A percentile compares a stretch with the other conserved stretches of the same genome.
These are phyloP conservation scores for Aureobasidium sp. DNA, from an alignment of 2,329 filamentous ascomycete genomes.

Conservation along the genomic window DNA sequence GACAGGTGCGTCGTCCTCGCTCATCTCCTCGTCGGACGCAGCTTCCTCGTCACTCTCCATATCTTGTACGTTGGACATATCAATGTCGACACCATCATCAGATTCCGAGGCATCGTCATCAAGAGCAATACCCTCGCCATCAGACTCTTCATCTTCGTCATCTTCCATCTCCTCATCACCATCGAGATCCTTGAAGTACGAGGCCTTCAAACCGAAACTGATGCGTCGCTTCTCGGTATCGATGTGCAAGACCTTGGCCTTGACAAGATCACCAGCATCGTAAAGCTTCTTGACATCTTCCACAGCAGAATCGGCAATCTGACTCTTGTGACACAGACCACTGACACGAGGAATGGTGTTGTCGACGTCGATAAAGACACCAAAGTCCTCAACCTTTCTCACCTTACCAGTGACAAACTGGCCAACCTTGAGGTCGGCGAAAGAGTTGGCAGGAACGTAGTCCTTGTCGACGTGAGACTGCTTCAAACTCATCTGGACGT, in stretches of 20 bases:
- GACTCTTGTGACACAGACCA: constrained; percentile 82
- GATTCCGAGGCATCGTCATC: constrained; percentile 31
- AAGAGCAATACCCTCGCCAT: constrained; percentile 27
- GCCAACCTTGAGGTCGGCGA: constrained; percentile 68
- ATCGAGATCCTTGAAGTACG: constrained; percentile 63
- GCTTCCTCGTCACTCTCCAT: constrained; percentile 42
- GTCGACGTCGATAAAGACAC: constrained; percentile 87
- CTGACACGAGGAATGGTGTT: constrained; percentile 74
- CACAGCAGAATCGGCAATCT: constrained; percentile 79
- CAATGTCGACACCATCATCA: constrained; percentile 33
- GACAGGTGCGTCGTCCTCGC: background rate
- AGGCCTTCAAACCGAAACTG: constrained; percentile 86
- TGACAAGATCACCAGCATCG: constrained; percentile 83
- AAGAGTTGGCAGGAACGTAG: constrained; percentile 64
- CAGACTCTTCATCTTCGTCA: constrained; percentile 25
- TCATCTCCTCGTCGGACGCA: constrained; percentile 37
- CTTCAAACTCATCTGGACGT: constrained; percentile 81
- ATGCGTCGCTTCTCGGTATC: constrained; percentile 68
- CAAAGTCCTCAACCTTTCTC: constrained; percentile 88
- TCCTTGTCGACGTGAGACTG: constrained; percentile 72
- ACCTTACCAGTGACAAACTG: constrained; percentile 84
- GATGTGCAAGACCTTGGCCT: constrained; percentile 77
- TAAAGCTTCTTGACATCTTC: constrained; percentile 85
- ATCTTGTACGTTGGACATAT: constrained; percentile 38
- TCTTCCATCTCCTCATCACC: constrained; percentile 37